Conservation (phyloP, 495 filamentous ascomycete genomes). For the Evernia prunastri region DNA sequence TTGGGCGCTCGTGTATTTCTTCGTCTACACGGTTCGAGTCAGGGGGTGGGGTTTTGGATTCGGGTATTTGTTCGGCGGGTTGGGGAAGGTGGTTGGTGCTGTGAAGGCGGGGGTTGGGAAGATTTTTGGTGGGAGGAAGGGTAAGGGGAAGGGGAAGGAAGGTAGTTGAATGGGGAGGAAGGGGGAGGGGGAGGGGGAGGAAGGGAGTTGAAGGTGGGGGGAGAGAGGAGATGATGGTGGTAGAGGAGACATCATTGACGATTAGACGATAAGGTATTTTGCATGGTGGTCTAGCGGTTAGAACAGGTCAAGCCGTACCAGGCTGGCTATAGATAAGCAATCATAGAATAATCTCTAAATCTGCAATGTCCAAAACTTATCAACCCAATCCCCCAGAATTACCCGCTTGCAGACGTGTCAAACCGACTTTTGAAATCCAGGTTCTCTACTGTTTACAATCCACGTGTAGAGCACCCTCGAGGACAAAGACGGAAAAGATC, state of each 20-base stretch:
- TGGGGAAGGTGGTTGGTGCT: conserved; percentile 41
- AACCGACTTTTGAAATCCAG: too few species aligned
- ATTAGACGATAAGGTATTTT: neutral
- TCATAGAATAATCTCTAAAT: too few species aligned
- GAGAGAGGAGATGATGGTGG: neutral
- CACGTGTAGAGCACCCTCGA: too few species aligned
- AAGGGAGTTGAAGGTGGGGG: too few species aligned
- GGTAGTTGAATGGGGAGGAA: too few species aligned
- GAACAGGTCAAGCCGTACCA: neutral
- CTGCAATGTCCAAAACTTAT: too few species aligned
- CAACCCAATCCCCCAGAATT: too few species aligned
- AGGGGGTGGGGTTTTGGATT: conserved; percentile 69
- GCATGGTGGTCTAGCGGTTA: neutral
- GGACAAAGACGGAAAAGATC: too few species aligned
- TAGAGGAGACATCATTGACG: neutral
- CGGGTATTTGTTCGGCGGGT: conserved; percentile 46
- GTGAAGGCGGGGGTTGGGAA: conserved; percentile 40
- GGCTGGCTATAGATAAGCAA: neutral
- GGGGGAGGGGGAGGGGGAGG: conserved; percentile 12
- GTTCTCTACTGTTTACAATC: too few species aligned
- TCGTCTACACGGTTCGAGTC: conserved; percentile 71
- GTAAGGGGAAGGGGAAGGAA: conserved; percentile 9
- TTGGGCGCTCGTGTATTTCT: conserved; percentile 77
- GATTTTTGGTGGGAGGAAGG: conserved; percentile 26
- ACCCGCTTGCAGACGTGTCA: too few species aligned